Conservation (phyloP, 306 rosid species). For the Castanea sativa region DNA sequence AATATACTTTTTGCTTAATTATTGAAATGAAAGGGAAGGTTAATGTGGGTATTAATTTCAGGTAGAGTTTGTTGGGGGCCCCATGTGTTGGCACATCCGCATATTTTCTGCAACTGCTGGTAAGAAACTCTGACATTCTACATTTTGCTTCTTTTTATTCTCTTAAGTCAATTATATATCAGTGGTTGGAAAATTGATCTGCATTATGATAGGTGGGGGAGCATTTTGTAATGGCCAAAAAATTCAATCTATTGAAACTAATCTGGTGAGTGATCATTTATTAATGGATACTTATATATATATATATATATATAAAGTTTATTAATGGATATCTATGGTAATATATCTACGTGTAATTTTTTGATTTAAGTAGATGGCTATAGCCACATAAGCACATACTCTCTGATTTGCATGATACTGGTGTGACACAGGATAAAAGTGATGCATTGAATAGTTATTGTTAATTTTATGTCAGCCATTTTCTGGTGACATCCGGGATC, state of each 20-base stretch:
- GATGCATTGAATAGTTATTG: neutral
- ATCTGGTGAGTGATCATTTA: constrained; percentile 44
- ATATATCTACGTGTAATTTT: neutral
- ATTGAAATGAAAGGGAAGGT: neutral
- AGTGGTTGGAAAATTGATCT: constrained; percentile 15
- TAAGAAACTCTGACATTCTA: constrained; percentile 20
- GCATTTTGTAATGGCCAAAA: constrained; percentile 88
- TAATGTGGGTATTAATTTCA: constrained; percentile 22
- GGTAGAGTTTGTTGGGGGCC: constrained; percentile 98
- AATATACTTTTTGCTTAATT: neutral
- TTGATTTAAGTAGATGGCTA: neutral
- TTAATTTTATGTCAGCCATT: neutral
- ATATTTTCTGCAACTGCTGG: constrained; percentile 86
- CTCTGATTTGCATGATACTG: neutral
- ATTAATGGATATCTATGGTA: too few relatives aligned
- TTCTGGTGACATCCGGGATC: neutral
- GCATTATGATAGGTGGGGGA: constrained; percentile 70
- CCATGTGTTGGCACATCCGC: constrained; percentile 95
- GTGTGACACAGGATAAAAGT: neutral
- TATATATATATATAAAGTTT: too few relatives aligned
- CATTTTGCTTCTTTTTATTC: constrained; percentile 9
- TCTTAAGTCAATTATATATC: neutral
- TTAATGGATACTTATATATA: neutral
- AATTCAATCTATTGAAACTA: constrained; percentile 66
- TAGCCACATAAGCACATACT: neutral